Base-by-base conservation (phyloP, 805 yeast genomes). In the Isabelozyma pseudorhagii region DNA sequence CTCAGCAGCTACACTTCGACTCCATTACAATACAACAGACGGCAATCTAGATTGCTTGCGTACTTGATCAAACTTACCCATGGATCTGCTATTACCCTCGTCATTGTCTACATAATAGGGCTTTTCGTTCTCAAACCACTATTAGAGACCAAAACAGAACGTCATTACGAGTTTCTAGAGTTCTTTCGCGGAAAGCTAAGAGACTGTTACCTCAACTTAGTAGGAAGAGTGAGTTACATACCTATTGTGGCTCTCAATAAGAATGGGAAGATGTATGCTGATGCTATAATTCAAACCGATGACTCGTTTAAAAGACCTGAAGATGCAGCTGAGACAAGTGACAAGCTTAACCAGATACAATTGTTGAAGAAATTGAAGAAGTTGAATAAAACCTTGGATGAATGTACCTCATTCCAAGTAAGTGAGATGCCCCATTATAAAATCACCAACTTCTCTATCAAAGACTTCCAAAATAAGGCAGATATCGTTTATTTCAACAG, bases 171-270 rank as follows among this genome's bases (percentile, higher is more conserved):
- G 38, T 57, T 69, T 5, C 58, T 71, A 29, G 75, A 71, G 38
- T 53, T 57, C 17, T 68, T 65, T 50, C 48, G 77, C 5, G 58
- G 53, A 28, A 64, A 56, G 44, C 55, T 72, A 27, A 58, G 77
- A 44, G 77, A 70, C 51, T 55, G 65, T 40, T 74, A 71, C 52
- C 54, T 74, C 21, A 64, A 59, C 36, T 51, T 67, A 34, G 62
- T 72, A 11, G 61, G 69, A 8, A 56, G 64, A 40, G 75, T 74
- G 7, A 63, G 65, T 38, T 51, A 68, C 40, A 70, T 74, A 6
- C 78, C 78, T 3, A 69, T 72, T 18, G 73, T 73, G 17, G 69
- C 70, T n/a, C 57, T 70, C 44, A 60, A 62, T 38, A 59, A 61
- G 50, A 48, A 58, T 14, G 70, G 67, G 3, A 70, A 64, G 50